Evolutionary conservation across 2,329 filamentous ascomycete species (phyloP).

Genomic region (Diplocarpon mali): DNA sequence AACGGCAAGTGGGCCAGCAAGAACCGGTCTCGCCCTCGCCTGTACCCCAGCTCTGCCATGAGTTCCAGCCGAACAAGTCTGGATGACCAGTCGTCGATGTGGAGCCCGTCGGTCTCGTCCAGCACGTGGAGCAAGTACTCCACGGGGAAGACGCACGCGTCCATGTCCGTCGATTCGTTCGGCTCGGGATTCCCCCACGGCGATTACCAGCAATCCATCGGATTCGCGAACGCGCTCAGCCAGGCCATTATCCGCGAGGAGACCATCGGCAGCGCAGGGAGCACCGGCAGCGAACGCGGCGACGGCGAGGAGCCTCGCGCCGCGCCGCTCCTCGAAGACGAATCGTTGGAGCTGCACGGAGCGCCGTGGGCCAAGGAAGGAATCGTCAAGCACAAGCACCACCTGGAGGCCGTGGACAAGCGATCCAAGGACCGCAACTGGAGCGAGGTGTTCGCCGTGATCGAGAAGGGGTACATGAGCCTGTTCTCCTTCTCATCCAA

Average conservation of each 20-base stretch:
- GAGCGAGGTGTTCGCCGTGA: constrained; percentile 90
- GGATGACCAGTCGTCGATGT: constrained; percentile 80
- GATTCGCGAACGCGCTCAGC: constrained; percentile 91
- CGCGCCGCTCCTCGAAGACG: constrained; percentile 72
- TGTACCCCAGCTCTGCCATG: constrained; percentile 68
- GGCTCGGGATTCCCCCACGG: constrained; percentile 62
- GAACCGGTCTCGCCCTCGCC: constrained; percentile 66
- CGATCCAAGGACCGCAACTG: constrained; percentile 90
- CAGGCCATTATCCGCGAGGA: constrained; percentile 95
- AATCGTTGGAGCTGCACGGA: constrained; percentile 79
- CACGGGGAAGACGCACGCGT: constrained; percentile 78
- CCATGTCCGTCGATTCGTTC: constrained; percentile 86
- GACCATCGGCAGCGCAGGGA: constrained; percentile 39
- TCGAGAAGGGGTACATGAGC: constrained; percentile 88
- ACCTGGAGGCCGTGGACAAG: constrained; percentile 82
- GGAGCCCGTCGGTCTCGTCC: constrained; percentile 71
- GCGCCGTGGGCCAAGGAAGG: constrained; percentile 99
- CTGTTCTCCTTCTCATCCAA: constrained; percentile 88
- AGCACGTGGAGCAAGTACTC: constrained; percentile 95
- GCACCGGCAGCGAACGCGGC: constrained; percentile 30
- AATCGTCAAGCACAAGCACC: constrained; percentile 90
- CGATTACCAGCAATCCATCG: constrained; percentile 92
- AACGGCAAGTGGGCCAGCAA: constrained; percentile 67
- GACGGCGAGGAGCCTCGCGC: constrained; percentile 30
- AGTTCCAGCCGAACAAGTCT: constrained; percentile 90